Percentiles rank a stretch among this genome's conserved stretches.
Evolutionary conservation across 495 filamentous ascomycete genomes (phyloP).

Genomic region (Aspergillus asperescens): DNA sequence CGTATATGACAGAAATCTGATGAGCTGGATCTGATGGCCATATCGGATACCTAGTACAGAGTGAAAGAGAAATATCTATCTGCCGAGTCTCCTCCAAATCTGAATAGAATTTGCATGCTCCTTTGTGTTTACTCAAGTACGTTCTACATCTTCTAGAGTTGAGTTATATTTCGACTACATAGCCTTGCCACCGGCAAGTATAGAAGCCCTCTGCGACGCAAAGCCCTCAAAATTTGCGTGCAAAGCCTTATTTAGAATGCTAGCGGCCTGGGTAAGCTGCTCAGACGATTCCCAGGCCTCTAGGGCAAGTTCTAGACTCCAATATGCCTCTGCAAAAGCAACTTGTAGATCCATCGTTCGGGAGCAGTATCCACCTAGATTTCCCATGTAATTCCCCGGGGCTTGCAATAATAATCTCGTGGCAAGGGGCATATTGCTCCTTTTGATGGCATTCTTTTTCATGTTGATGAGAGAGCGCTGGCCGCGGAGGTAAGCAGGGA

Average conservation of each 20-base stretch:
- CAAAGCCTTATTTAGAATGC: slow-evolving; percentile 27
- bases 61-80: too few relatives aligned
- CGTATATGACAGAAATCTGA: too few relatives aligned
- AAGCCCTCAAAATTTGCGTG: slow-evolving; percentile 35
- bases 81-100: too few relatives aligned
- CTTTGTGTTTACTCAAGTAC: too few relatives aligned
- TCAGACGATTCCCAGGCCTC: slow-evolving; percentile 19
- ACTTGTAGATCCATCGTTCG: slow-evolving; percentile 30
- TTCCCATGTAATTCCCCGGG: slow-evolving; percentile 52
- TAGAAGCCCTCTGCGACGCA: background rate
- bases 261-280: background rate
- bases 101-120: too few relatives aligned
- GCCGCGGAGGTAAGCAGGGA: slow-evolving; percentile 31
- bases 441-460: slow-evolving; percentile 30
- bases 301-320: slow-evolving; percentile 18
- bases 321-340: slow-evolving; percentile 23
- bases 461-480: slow-evolving; percentile 34
- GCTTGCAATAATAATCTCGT: slow-evolving; percentile 53
- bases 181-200: background rate
- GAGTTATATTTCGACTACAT: background rate
- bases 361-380: slow-evolving; percentile 45
- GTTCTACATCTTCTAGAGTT: too few relatives aligned
- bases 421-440: slow-evolving; percentile 24
- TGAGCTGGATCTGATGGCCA: too few relatives aligned
- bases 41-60: too few relatives aligned